Conservation (phyloP, 495 filamentous ascomycete species). For the Tuber umbilicatum region DNA sequence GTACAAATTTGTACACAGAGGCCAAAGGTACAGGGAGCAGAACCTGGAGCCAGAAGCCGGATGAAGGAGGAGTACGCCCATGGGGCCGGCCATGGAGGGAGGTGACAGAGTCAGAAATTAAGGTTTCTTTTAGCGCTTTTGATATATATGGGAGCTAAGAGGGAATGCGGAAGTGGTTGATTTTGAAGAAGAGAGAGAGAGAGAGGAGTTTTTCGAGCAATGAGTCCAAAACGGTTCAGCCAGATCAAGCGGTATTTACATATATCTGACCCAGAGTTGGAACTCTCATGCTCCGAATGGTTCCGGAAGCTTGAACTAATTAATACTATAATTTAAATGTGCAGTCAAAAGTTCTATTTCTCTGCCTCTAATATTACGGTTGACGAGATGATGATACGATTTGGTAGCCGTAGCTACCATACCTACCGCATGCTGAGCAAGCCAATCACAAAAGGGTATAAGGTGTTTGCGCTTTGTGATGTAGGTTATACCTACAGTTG, state of each 20-base stretch:
- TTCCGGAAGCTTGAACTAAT: constrained; percentile 16
- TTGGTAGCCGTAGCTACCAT: constrained; percentile 6
- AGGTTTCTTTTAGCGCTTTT: too few species aligned
- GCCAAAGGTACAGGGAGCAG: too few species aligned
- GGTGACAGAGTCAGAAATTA: not conserved
- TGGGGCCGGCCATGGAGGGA: not conserved
- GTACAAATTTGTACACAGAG: too few species aligned
- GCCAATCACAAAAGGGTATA: constrained; percentile 18
- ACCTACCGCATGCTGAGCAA: constrained; percentile 17
- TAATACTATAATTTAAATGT: not conserved
- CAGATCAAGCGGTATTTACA: constrained; percentile 19
- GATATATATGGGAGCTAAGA: not conserved
- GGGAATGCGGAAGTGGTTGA: not conserved
- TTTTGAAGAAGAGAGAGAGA: not conserved
- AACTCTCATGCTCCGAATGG: constrained; percentile 2
- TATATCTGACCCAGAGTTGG: not conserved
- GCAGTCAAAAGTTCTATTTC: not conserved
- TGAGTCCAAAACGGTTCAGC: constrained; percentile 8
- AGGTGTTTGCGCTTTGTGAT: constrained; percentile 3
- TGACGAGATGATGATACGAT: too few species aligned
- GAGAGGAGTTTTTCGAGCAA: not conserved
- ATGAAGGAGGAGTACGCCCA: too few species aligned
- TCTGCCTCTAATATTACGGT: constrained; percentile 7
- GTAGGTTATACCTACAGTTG: too few species aligned
- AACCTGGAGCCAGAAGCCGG: too few species aligned